Conservation (phyloP, 2,329 filamentous ascomycete species). For the Paecilomyces fulvus region DNA sequence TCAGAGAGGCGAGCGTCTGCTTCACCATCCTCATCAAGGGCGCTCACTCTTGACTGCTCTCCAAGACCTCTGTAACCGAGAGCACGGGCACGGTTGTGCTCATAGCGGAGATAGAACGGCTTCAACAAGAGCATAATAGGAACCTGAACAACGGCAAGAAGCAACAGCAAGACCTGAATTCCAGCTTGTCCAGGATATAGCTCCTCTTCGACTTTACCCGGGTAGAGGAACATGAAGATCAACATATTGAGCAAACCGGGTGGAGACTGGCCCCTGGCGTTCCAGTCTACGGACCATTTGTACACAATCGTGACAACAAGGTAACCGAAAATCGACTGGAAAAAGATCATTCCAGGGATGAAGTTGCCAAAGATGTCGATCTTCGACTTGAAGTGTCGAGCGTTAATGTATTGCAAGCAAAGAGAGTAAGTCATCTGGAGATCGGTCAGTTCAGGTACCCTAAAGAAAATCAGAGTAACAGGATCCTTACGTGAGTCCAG, state of each 20-base stretch:
- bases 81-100: conserved; percentile 81
- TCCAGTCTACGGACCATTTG: conserved; percentile 95
- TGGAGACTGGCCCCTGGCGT: conserved; percentile 55
- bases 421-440: conserved; percentile 88
- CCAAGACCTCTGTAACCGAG: conserved; percentile 89
- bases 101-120: conserved; percentile 87
- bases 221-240: conserved; percentile 98
- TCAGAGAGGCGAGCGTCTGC: conserved; percentile 54
- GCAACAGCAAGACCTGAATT: conserved; percentile 69
- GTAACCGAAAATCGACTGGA: conserved; percentile 98
- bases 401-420: conserved; percentile 86
- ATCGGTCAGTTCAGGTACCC: neutral
- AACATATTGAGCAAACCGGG: conserved; percentile 96
- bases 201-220: conserved; percentile 59
- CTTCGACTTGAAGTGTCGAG: conserved; percentile 84
- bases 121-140: conserved; percentile 89
- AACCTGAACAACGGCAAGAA: conserved; percentile 78
- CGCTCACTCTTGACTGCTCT: conserved; percentile 78
- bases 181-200: conserved; percentile 69
- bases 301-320: conserved; percentile 89
- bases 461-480: conserved; percentile 8
- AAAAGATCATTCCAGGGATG: conserved; percentile 97
- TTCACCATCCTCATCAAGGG: conserved; percentile 80
- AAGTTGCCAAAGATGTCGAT: conserved; percentile 98
- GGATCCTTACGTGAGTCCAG: conserved; percentile 63